These are phyloP conservation scores for Samsoniella hepiali DNA, from an alignment of 2,329 filamentous ascomycete genomes.

Conservation along the genomic window DNA sequence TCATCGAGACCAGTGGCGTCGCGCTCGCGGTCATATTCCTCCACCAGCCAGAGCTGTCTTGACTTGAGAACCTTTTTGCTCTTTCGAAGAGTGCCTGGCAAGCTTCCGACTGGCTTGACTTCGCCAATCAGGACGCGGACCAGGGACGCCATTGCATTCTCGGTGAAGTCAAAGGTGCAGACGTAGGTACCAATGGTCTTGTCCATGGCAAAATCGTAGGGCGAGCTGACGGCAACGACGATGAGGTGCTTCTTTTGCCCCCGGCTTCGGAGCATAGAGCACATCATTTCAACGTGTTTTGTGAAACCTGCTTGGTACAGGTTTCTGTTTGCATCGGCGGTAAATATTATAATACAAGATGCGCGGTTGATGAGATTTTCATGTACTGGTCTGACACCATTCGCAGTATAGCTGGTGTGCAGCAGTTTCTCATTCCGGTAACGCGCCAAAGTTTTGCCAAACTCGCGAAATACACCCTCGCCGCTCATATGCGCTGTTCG, in stretches of 20 bases:
- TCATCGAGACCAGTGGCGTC: constrained; percentile 71
- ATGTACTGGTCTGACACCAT: constrained; percentile 86
- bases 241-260: constrained; percentile 86
- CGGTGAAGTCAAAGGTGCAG: constrained; percentile 95
- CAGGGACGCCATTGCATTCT: constrained; percentile 80
- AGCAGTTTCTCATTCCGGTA: constrained; percentile 82
- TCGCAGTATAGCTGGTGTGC: constrained; percentile 93
- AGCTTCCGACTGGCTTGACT: constrained; percentile 53
- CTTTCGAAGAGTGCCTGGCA: constrained; percentile 75
- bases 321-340: constrained; percentile 90
- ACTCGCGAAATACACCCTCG: constrained; percentile 85
- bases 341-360: constrained; percentile 84
- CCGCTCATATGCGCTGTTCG: constrained; percentile 75
- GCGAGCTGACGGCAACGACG: constrained; percentile 89
- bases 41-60: constrained; percentile 93
- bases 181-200: constrained; percentile 86
- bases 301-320: constrained; percentile 92
- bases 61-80: constrained; percentile 84
- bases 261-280: constrained; percentile 71
- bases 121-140: constrained; percentile 84
- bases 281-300: constrained; percentile 95
- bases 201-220: constrained; percentile 95
- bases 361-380: constrained; percentile 89
- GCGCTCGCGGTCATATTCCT: constrained; percentile 76
- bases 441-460: constrained; percentile 82